phyloP scores from a whole-genome alignment of 1,139 yeast genomes.

The Yamadazyma sp. region DNA sequence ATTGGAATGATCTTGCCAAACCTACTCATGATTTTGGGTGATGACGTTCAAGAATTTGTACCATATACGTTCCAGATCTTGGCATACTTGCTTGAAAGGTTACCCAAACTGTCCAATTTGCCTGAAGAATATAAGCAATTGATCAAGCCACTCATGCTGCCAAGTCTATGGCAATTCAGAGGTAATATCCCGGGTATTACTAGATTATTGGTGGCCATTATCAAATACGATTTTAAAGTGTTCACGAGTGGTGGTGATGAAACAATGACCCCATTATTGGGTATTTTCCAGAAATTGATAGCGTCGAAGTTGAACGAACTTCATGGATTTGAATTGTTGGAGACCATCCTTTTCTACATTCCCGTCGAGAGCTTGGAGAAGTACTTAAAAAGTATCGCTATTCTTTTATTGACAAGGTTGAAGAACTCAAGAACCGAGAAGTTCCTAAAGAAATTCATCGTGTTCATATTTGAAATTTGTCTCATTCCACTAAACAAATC shows the following conservation, averaged over 20 bases:
- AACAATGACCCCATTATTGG: constrained; percentile 73
- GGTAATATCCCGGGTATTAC: constrained; percentile 95
- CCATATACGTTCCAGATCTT: constrained; percentile 91
- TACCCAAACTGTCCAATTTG: constrained; percentile 46
- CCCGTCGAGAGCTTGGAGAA: constrained; percentile 51
- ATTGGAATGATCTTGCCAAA: constrained; percentile 65
- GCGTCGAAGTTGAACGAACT: constrained; percentile 80
- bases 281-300: constrained; percentile 93
- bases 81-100: constrained; percentile 70
- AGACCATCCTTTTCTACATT: constrained; percentile 60
- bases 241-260: constrained; percentile 41
- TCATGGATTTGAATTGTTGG: constrained; percentile 82
- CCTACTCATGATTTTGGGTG: constrained; percentile 64
- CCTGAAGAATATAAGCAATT: constrained; percentile 68
- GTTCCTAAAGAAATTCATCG: constrained; percentile 68
- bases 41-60: constrained; percentile 90
- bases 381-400: constrained; percentile 72
- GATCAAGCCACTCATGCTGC: constrained; percentile 80
- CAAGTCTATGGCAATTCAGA: constrained; percentile 85
- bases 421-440: constrained; percentile 82
- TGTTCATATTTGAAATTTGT: constrained; percentile 58
- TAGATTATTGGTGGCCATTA: constrained; percentile 70
- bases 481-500: constrained; percentile 33
- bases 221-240: constrained; percentile 57
- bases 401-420: constrained; percentile 74